These are phyloP conservation scores for Colletotrichum euphorbiae DNA, from an alignment of 2,329 filamentous ascomycete genomes.

Conservation along the genomic window DNA sequence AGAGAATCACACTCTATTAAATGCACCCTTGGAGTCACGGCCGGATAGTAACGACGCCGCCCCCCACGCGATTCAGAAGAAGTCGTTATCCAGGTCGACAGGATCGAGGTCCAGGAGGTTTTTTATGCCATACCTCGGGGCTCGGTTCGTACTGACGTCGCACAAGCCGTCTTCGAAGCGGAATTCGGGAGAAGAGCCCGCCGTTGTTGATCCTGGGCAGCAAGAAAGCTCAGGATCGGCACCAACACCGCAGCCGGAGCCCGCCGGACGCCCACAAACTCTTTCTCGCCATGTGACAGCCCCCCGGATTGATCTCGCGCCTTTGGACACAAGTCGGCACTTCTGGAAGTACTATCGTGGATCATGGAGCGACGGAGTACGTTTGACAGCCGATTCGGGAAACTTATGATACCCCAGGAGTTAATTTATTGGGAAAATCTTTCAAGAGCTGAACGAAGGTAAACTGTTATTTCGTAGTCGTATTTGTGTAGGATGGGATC, in stretches of 20 bases:
- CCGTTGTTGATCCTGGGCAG: background rate
- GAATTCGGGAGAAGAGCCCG: background rate
- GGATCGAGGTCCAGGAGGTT: background rate
- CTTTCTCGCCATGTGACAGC: constrained; percentile 7
- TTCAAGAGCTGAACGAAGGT: constrained; percentile 2
- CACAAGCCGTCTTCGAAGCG: background rate
- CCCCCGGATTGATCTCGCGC: background rate
- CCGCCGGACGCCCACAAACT: background rate
- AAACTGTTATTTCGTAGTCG: background rate
- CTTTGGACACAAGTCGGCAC: background rate
- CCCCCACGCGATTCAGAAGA: background rate
- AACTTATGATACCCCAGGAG: constrained; percentile 27
- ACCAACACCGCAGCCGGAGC: background rate
- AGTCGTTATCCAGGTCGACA: background rate
- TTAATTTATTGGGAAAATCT: background rate
- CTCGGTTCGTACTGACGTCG: background rate
- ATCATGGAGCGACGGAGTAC: constrained; percentile 23
- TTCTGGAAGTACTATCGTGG: background rate
- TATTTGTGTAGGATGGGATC: no score
- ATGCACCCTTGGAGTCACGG: background rate
- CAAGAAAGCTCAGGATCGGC: background rate
- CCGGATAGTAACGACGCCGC: constrained; percentile 8
- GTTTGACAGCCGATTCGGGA: constrained; percentile 18
- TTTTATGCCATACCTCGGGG: background rate
- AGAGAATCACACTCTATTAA: constrained; percentile 48